Evolutionary conservation across 2,329 filamentous ascomycete species (phyloP).

Genomic region (Epichloe coenophiala): DNA sequence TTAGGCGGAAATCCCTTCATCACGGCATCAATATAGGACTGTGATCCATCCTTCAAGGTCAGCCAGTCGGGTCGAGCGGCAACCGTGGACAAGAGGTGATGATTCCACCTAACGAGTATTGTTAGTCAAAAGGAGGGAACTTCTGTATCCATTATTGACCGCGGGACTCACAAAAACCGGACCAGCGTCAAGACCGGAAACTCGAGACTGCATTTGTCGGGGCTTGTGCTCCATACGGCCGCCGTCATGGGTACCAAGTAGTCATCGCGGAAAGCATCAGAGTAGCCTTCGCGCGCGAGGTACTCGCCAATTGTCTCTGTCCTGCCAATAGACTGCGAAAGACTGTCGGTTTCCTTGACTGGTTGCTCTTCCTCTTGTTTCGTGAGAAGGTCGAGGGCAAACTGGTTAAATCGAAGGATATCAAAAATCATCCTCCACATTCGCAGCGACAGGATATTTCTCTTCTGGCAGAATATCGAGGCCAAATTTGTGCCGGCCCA

Average conservation of each 20-base stretch:
- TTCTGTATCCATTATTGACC: neutral
- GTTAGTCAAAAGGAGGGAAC: conserved; percentile 9
- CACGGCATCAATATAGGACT: conserved; percentile 62
- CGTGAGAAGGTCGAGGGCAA: conserved; percentile 59
- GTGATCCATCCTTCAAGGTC: conserved; percentile 55
- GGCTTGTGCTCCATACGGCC: conserved; percentile 68
- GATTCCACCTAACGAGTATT: conserved; percentile 48
- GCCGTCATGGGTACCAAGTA: conserved; percentile 78
- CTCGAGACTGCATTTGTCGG: conserved; percentile 59
- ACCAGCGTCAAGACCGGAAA: conserved; percentile 63
- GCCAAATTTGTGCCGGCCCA: conserved; percentile 57
- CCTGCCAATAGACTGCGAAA: conserved; percentile 13
- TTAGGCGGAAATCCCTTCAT: conserved; percentile 54
- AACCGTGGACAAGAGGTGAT: conserved; percentile 58
- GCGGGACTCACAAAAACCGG: conserved; percentile 51
- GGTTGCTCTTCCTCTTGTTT: conserved; percentile 30
- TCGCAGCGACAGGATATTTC: conserved; percentile 51
- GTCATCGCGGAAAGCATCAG: conserved; percentile 62
- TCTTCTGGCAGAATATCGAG: conserved; percentile 56
- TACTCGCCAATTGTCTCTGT: conserved; percentile 61
- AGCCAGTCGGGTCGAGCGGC: conserved; percentile 55
- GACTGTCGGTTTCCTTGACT: conserved; percentile 14
- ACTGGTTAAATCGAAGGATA: conserved; percentile 72
- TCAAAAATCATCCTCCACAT: conserved; percentile 82
- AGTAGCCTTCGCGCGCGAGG: conserved; percentile 62